phyloP scores from a whole-genome alignment of 2,329 filamentous ascomycete genomes.

The Ceratocystis cacaofunesta region DNA sequence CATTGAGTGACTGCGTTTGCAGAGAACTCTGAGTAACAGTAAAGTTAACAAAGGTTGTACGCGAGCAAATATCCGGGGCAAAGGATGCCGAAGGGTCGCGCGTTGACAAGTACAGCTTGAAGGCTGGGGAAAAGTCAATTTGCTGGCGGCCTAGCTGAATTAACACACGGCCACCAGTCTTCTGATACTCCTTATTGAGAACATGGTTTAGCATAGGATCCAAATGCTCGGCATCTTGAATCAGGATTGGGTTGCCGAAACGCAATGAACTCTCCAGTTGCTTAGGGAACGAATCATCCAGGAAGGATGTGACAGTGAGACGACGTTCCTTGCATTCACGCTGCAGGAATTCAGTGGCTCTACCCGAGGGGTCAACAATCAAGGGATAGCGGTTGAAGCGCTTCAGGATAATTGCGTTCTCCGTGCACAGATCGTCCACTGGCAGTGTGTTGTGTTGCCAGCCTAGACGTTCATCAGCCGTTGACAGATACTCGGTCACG shows the following conservation, averaged over 20 bases:
- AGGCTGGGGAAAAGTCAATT: conserved; percentile 95
- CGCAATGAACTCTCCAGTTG: conserved; percentile 91
- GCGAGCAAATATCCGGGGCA: conserved; percentile 90
- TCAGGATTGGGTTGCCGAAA: conserved; percentile 96
- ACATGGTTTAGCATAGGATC: conserved; percentile 97
- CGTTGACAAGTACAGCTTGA: conserved; percentile 89
- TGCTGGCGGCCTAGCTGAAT: conserved; percentile 98
- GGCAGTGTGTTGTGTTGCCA: conserved; percentile 93
- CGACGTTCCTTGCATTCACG: conserved; percentile 88
- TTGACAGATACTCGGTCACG: conserved; percentile 90
- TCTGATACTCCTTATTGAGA: conserved; percentile 98
- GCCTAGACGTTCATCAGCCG: conserved; percentile 80
- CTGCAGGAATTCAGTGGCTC: conserved; percentile 87
- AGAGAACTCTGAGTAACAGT: conserved; percentile 98
- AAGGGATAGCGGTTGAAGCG: conserved; percentile 96
- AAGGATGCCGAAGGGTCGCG: conserved; percentile 92
- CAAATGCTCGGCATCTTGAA: conserved; percentile 93
- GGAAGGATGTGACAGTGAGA: conserved; percentile 90
- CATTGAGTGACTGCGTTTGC: conserved; percentile 93
- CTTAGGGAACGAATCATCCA: conserved; percentile 96
- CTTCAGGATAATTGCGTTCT: conserved; percentile 94
- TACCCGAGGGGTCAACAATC: conserved; percentile 93
- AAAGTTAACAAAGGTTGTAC: conserved; percentile 98
- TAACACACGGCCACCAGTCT: conserved; percentile 90
- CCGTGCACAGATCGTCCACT: conserved; percentile 93